A percentile compares a stretch with the other conserved stretches of the same genome.
Conservation (phyloP, 2,329 filamentous ascomycete genomes). For the Colletotrichum eleusines region DNA sequence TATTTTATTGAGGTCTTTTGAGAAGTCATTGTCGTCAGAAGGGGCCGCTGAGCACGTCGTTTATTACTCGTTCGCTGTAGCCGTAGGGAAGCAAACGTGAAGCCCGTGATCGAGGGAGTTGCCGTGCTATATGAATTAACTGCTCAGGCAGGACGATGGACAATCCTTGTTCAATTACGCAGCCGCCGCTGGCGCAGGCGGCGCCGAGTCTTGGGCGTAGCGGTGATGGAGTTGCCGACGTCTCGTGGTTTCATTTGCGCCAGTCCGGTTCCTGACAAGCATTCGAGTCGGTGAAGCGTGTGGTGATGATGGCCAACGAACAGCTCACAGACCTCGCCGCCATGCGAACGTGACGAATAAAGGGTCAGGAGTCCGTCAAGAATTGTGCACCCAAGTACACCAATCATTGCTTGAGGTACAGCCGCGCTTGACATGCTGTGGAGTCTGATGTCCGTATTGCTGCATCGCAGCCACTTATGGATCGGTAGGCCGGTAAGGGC, state of each 20-base stretch:
- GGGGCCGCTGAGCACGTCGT: slow-evolving; percentile 4
- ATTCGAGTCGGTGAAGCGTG: neutral
- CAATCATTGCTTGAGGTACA: no score
- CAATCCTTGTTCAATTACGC: neutral
- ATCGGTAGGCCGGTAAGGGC: no score
- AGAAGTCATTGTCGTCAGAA: slow-evolving; percentile 8
- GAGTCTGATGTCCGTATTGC: no score
- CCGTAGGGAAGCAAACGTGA: slow-evolving; percentile 3
- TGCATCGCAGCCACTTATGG: no score
- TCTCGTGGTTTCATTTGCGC: neutral
- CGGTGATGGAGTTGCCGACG: neutral
- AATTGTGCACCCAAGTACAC: no score
- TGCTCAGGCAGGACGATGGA: neutral
- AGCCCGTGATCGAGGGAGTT: slow-evolving; percentile 9
- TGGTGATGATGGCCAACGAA: neutral
- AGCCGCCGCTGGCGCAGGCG: neutral
- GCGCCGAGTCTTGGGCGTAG: neutral
- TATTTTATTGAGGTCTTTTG: slow-evolving; percentile 5
- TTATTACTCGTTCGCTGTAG: neutral
- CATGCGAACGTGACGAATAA: neutral
- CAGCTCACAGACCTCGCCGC: neutral
- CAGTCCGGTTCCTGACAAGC: neutral
- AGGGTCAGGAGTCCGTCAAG: no score
- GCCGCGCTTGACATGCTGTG: no score
- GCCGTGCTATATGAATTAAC: slow-evolving; percentile 4